These are phyloP conservation scores for Aspergillus proliferans DNA, from an alignment of 2,329 filamentous ascomycete species.

Conservation along the genomic window DNA sequence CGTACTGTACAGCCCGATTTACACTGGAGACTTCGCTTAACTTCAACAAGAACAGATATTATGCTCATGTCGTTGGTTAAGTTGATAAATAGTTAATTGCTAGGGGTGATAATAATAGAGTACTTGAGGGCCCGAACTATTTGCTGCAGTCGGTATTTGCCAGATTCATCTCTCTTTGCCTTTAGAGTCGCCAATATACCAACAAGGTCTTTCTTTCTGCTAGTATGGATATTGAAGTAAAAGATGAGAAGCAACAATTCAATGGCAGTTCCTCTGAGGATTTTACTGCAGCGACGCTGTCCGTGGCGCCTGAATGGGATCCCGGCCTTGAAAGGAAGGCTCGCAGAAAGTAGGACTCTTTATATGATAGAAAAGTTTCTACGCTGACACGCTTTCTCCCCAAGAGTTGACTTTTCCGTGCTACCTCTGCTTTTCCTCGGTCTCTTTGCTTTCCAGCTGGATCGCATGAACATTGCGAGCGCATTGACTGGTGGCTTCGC, in stretches of 20 bases:
- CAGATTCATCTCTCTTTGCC: too few relatives aligned
- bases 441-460: conserved; percentile 44
- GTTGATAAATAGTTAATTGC: not conserved
- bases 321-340: not conserved
- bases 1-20: not conserved
- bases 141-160: not conserved
- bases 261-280: not conserved
- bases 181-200: too few relatives aligned
- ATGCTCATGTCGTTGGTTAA: not conserved
- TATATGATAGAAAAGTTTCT: not conserved
- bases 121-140: not conserved
- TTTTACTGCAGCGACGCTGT: not conserved
- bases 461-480: conserved; percentile 48
- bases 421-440: conserved; percentile 34
- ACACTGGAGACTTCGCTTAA: not conserved
- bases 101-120: not conserved
- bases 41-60: not conserved
- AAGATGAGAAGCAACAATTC: not conserved
- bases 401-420: conserved; percentile 23
- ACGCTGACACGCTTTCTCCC: not conserved
- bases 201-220: not conserved
- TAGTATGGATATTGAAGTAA: not conserved
- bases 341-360: not conserved
- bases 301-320: not conserved
- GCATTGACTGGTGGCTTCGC: conserved; percentile 44